Base-by-base conservation (phyloP, 2,329 filamentous ascomycete genomes). In the Endoconidiophora polonica region DNA sequence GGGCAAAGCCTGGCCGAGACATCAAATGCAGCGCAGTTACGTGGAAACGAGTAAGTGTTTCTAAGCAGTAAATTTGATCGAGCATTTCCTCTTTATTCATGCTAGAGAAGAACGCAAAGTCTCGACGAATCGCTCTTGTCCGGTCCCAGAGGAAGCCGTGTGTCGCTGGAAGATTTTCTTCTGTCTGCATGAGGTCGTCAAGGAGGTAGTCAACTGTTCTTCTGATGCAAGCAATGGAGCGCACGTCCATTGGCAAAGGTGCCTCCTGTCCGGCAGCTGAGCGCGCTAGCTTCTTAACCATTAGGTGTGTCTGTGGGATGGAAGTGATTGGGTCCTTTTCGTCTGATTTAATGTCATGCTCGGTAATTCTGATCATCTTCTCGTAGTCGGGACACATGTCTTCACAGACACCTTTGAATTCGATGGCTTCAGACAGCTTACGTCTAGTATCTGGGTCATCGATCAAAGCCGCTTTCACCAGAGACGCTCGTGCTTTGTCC, bases 341-440 rank as follows among this genome's bases (percentile, higher is more conserved):
- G 5, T 73, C 66, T 5, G 63, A 63, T 55, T 73, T 70, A 20
- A 79, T 69, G 54, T 81, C 74, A 56, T 69, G 66, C 58, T 81
- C 76, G 44, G 72, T 72, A 50, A 82, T 80, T 54, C 78, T 70
- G 46, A 69, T 74, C 33, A 79, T 70, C 59, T 74, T 74, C 59
- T 83, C 79, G 60, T 74, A 81, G 55, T 80, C 74, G 4, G 79
- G 79, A 54, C 79, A 83, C 78, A 81, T 82, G 23, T 79, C 74
- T 57, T 81, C 75, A 57, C 77, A 81, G 43, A 78, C 79, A 12
- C 79, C 79, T 59, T 77, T 77, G 58, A 83, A 83, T 40, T 74
- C 71, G 44, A 82, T 75, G 5, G 79, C 79, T 58, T 82, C 72
- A 52, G 74, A 69, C 5, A 83, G 66, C 16, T 69, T 71, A 58